Percentiles rank a stretch among this genome's conserved stretches.
Conservation (phyloP, 2,329 filamentous ascomycete species). For the Aspergillus chevalieri region DNA sequence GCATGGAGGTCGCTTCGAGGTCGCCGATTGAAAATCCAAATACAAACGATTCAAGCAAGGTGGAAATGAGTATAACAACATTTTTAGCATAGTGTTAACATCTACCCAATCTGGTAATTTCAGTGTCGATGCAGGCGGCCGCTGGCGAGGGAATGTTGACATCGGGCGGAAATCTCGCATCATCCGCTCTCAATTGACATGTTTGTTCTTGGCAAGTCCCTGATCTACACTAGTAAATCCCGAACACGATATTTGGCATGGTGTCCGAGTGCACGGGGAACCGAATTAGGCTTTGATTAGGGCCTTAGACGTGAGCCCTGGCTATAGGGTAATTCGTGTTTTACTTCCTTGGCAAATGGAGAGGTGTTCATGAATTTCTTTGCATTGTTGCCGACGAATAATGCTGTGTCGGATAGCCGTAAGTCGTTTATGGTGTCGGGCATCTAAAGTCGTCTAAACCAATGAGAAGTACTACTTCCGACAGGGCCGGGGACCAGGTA, state of each 20-base stretch:
- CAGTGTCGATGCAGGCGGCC: constrained; percentile 9
- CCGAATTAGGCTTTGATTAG: background rate
- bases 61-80: constrained; percentile 14
- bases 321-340: too few species aligned
- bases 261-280: background rate
- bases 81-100: constrained; percentile 21
- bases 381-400: too few species aligned
- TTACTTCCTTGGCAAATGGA: too few species aligned
- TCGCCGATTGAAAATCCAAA: background rate
- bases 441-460: too few species aligned
- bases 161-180: constrained; percentile 7
- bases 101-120: constrained; percentile 9
- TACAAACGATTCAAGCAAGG: background rate
- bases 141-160: background rate
- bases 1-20: too few species aligned
- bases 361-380: too few species aligned
- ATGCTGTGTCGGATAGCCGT: too few species aligned
- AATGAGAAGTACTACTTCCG: too few species aligned
- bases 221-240: background rate
- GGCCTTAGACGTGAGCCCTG: background rate
- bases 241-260: background rate
- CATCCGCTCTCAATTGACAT: constrained; percentile 2
- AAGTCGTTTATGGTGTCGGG: too few species aligned
- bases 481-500: too few species aligned
- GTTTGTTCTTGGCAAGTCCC: background rate